Evolutionary conservation across 768 basidiomycete genomes (phyloP).

Genomic region (Galerina marginata): DNA sequence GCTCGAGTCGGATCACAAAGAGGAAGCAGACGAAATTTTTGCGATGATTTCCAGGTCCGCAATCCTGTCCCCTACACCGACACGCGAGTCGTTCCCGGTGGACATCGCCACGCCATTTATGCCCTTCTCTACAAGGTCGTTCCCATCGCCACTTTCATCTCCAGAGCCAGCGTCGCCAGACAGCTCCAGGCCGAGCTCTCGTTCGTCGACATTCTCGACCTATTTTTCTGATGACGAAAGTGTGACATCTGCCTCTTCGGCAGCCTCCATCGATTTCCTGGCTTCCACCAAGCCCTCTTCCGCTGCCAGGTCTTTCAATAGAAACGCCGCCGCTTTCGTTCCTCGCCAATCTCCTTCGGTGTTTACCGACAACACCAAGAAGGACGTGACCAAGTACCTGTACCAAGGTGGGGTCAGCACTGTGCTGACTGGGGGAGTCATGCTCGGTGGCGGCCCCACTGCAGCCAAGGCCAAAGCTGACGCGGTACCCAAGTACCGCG

Average conservation of each 20-base stretch:
- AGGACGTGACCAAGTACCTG: conserved; percentile 39
- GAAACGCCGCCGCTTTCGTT: conserved; percentile 16
- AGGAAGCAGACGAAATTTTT: conserved; percentile 42
- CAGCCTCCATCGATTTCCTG: conserved; percentile 29
- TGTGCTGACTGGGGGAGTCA: conserved; percentile 49
- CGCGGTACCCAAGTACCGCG: conserved; percentile 21
- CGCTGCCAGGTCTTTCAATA: conserved; percentile 8
- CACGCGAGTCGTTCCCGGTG: conserved; percentile 32
- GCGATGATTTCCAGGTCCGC: conserved; percentile 37
- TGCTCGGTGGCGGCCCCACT: conserved; percentile 36
- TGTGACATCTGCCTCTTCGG: conserved; percentile 38
- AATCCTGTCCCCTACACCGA: conserved; percentile 41
- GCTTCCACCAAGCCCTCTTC: conserved; percentile 19
- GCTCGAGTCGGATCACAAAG: conserved; percentile 34
- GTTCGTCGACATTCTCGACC: conserved; percentile 39
- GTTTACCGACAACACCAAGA: conserved; percentile 29
- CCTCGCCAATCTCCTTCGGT: conserved; percentile 20
- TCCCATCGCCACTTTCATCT: conserved; percentile 28
- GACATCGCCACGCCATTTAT: conserved; percentile 7
- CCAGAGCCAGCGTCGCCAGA: conserved; percentile 25
- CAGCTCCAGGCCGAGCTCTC: conserved; percentile 46
- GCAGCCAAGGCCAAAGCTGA: conserved; percentile 12
- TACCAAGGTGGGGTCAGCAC: conserved; percentile 49
- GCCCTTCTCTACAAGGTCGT: conserved; percentile 16
- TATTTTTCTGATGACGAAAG: conserved; percentile 37